These are phyloP conservation scores for Teunomyces aglyptinius DNA, from an alignment of 805 yeast genomes.

Conservation along the genomic window DNA sequence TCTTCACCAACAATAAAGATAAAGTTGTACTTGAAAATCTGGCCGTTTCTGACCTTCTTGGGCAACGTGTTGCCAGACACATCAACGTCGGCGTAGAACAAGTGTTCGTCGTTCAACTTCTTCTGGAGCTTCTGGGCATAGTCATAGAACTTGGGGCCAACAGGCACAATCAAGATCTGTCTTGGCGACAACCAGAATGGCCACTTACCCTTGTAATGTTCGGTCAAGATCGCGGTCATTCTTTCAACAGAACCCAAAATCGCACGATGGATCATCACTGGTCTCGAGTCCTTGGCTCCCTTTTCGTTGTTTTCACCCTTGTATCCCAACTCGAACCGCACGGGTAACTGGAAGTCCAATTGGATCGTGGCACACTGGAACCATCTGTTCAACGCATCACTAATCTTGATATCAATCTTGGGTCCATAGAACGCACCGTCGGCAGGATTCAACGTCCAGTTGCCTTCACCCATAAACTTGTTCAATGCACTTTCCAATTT, in stretches of 20 bases:
- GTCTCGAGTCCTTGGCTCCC: constrained; percentile 66
- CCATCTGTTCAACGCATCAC: constrained; percentile 95
- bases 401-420: constrained; percentile 93
- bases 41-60: constrained; percentile 98
- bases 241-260: constrained; percentile 97
- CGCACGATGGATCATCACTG: constrained; percentile 99
- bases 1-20: constrained; percentile 96
- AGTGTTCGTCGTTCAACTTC: constrained; percentile 58
- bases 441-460: constrained; percentile 94
- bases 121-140: constrained; percentile 84
- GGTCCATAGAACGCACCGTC: constrained; percentile 98
- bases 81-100: constrained; percentile 91
- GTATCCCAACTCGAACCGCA: constrained; percentile 87
- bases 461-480: constrained; percentile 70
- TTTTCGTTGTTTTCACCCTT: constrained; percentile 60
- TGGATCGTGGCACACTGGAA: constrained; percentile 99
- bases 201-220: constrained; percentile 99
- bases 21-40: constrained; percentile 90
- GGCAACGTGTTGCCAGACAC: constrained; percentile 93
- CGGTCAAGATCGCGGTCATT: constrained; percentile 97
- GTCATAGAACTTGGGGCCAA: constrained; percentile 87
- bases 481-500: constrained; percentile 81
- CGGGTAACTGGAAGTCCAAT: constrained; percentile 96
- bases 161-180: constrained; percentile 94
- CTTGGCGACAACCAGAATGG: constrained; percentile 99